These are phyloP conservation scores for Pythium angustatum DNA, from an alignment of 352 stramenopile genomes.

Conservation along the genomic window DNA sequence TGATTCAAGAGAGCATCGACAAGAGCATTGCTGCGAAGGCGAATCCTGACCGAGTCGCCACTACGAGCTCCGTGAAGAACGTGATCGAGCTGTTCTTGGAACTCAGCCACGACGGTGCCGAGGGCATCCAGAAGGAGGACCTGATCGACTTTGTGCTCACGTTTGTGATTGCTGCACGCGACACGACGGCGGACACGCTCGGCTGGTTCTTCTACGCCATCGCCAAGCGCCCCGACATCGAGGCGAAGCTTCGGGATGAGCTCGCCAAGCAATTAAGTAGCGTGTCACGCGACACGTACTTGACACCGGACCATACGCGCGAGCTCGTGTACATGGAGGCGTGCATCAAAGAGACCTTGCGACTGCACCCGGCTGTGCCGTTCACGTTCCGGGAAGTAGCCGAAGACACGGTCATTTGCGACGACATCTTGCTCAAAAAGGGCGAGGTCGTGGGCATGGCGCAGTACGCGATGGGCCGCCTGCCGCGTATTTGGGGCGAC, in stretches of 20 bases:
- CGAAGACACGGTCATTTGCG: conserved; percentile 51
- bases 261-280: conserved; percentile 24
- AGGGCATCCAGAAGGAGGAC: conserved; percentile 44
- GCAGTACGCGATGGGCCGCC: conserved; percentile 37
- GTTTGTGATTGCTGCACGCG: conserved; percentile 69
- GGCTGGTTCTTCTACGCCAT: conserved; percentile 78
- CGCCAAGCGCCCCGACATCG: conserved; percentile 51
- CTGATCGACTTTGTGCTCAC: conserved; percentile 68
- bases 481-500: conserved; percentile 21
- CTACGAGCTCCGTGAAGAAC: conserved; percentile 23
- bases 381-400: conserved; percentile 54
- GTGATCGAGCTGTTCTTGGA: conserved; percentile 26
- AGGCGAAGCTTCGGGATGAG: conserved; percentile 42
- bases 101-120: conserved; percentile 14
- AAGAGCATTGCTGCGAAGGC: conserved; percentile 8
- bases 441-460: conserved; percentile 30
- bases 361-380: conserved; percentile 59
- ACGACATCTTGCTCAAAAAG: conserved; percentile 26
- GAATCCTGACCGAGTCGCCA: neutral
- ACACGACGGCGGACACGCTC: conserved; percentile 74
- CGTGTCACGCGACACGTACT: conserved; percentile 1
- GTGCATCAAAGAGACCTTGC: conserved; percentile 61
- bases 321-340: conserved; percentile 45
- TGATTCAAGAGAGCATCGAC: conserved; percentile 39
- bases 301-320: conserved; percentile 10